phyloP scores from a whole-genome alignment of 192 early-diverging fungal species.

The Podila clonocystis region DNA sequence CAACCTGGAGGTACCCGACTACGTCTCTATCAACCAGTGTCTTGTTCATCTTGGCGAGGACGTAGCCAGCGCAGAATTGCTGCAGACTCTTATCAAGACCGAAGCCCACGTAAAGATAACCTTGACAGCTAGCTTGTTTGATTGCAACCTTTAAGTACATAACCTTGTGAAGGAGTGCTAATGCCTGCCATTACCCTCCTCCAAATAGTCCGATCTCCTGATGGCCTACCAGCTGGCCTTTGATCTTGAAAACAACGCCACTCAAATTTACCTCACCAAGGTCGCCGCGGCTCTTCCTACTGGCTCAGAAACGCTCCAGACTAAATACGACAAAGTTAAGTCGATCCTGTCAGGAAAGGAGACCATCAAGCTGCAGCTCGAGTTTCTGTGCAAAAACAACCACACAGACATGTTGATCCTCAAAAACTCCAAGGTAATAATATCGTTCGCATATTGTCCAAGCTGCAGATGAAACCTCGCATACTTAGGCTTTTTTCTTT shows the following conservation, averaged over 20 bases:
- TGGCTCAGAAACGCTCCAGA: constrained; percentile 25
- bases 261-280: constrained; percentile 94
- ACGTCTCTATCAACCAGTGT: constrained; percentile 91
- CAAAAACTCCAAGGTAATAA: constrained; percentile 83
- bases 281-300: constrained; percentile 72
- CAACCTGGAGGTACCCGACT: constrained; percentile 85
- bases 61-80: constrained; percentile 73
- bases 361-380: constrained; percentile 91
- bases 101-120: constrained; percentile 59
- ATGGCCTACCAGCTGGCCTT: constrained; percentile 98
- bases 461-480: not conserved
- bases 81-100: constrained; percentile 72
- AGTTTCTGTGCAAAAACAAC: constrained; percentile 97
- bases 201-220: constrained; percentile 62
- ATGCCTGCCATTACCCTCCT: not conserved
- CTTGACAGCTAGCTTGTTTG: not conserved
- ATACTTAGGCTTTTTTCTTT: not conserved
- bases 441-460: not conserved
- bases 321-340: constrained; percentile 68
- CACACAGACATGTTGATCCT: constrained; percentile 95
- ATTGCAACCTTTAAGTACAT: not conserved
- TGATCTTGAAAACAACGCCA: constrained; percentile 95
- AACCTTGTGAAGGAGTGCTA: not conserved
- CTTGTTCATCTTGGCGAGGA: constrained; percentile 92
- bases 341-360: constrained; percentile 90